Base-by-base conservation (phyloP, 2,329 filamentous ascomycete species). In the Phoma herbarum region DNA sequence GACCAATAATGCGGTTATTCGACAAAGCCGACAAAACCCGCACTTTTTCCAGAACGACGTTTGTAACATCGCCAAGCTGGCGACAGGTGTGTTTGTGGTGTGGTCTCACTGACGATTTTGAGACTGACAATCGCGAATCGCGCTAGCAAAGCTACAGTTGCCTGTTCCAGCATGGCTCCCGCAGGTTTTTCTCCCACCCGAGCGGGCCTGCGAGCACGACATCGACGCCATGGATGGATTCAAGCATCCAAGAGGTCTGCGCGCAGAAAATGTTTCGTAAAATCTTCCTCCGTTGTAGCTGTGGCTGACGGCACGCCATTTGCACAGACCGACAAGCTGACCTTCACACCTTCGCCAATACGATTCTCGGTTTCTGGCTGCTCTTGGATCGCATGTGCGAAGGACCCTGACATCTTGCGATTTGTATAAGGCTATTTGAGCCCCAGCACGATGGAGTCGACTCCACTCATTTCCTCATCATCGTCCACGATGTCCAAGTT, bases 401-500 rank as follows among this genome's bases (percentile, higher is more conserved):
- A 54, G 39, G 18, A 46, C 23, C 26, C 57, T 51, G 41, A 51
- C 33, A 2, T 18, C 22, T 31, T 23, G 10, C 26, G 16, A 28
- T 22, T 28, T 23, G n/a, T 60, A 60, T 59, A 60, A 60, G 46
- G n/a, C n/a, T 16, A 7, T 39, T 47, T 16, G 41, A 9, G 29
- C 37, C n/a, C 18, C 45, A 41, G 16, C 49, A 45, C 31, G 35
- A 60, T 60, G 57, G 54, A 59, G 42, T 47, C 43, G 39, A 50
- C 52, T 53, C 58, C 53, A 52, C 54, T 60, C 53, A 54, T 60
- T 31, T 52, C 60, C 41, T 26, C 41, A 16, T 50, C 60, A 7
- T 49, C 60, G 7, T 60, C 54, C 22, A 52, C 52, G 20, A 65
- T 67, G 62, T 57, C 60, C 8, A 61, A 62, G 55, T 42, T 65